Base-by-base conservation (phyloP, 2,329 filamentous ascomycete genomes). In the Pseudocercospora macadamiae region DNA sequence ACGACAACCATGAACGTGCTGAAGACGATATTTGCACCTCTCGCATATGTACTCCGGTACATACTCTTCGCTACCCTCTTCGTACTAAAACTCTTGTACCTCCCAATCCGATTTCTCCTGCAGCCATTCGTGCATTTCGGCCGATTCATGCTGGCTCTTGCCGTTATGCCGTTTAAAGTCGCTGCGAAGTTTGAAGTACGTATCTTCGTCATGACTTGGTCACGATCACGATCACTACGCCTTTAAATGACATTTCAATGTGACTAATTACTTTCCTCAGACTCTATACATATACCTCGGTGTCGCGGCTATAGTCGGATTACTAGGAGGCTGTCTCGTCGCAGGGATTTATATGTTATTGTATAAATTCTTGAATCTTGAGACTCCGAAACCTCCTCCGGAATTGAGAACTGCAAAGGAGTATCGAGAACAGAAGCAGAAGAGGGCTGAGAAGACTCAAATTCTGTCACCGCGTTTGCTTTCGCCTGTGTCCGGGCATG, bases 221-320 rank as follows among this genome's bases (percentile, higher is more conserved):
- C 37, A 42, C 37, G 37, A n/a, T 16, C 16, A 47, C 19, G 21
- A 25, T 47, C 44, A n/a, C 44, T n/a, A n/a, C n/a, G n/a, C n/a
- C n/a, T n/a, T n/a, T n/a, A n/a, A n/a, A n/a, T n/a, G n/a, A n/a
- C n/a, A n/a, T n/a, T n/a, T n/a, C n/a, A n/a, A n/a, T n/a, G n/a
- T n/a, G n/a, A n/a, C n/a, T n/a, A n/a, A n/a, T n/a, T n/a, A n/a
- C n/a, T n/a, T n/a, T n/a, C n/a, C n/a, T n/a, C 64, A 81, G 77
- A 78, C 77, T 6, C 66, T 81, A 42, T 81, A 79, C 69, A 81
- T 82, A 68, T 88, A 82, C 68, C 79, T 92, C 47, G 86, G 86
- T 49, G 82, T 86, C 21, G 90, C 89, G 6, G 81, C 84, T 28
- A 73, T 89, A 16, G 79, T 91, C 53, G 90, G 90, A n/a, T 75